A percentile compares a stretch with the other conserved stretches of the same genome.
phyloP scores from a whole-genome alignment of 805 yeast genomes.

The Diddensiella santjacobensis region DNA sequence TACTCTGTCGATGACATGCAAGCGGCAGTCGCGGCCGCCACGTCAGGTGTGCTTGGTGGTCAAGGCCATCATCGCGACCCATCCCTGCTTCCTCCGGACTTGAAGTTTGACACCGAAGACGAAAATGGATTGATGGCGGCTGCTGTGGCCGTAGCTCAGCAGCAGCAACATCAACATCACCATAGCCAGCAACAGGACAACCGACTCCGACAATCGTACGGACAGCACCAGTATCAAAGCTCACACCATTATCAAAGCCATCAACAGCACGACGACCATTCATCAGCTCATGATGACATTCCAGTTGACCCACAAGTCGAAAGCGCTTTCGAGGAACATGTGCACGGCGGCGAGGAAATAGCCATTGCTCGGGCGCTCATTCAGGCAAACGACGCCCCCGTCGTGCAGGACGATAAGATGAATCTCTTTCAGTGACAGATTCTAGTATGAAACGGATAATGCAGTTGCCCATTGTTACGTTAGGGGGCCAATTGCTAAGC shows the following conservation, averaged over 20 bases:
- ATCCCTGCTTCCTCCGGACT: slow-evolving; percentile 14
- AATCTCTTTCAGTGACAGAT: slow-evolving; percentile 5
- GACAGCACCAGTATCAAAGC: slow-evolving; percentile 6
- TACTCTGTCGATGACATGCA: slow-evolving; percentile 28
- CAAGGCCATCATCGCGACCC: slow-evolving; percentile 2
- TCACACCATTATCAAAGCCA: slow-evolving; percentile 4
- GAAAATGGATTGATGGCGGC: slow-evolving; percentile 52
- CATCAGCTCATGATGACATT: slow-evolving; percentile 33
- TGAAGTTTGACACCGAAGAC: slow-evolving; percentile 40
- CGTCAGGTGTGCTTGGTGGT: slow-evolving; percentile 6
- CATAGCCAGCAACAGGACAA: slow-evolving; percentile 5
- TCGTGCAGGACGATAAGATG: slow-evolving; percentile 6
- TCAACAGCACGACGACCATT: slow-evolving; percentile 4
- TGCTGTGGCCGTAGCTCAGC: slow-evolving; percentile 48
- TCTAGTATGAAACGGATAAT: too few relatives aligned
- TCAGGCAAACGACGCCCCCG: slow-evolving; percentile 46
- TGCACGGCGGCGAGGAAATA: slow-evolving; percentile 45
- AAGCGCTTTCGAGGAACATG: slow-evolving; percentile 43
- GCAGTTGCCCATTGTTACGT: neutral
- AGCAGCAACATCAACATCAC: slow-evolving; percentile 11
- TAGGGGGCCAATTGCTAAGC: neutral
- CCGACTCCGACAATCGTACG: slow-evolving; percentile 1
- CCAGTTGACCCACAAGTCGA: slow-evolving; percentile 60
- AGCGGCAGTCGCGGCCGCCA: slow-evolving; percentile 10
- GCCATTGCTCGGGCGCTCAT: slow-evolving; percentile 65